phyloP scores from a whole-genome alignment of 1,284 basidiomycete genomes.

The Irpex rosettiformis region DNA sequence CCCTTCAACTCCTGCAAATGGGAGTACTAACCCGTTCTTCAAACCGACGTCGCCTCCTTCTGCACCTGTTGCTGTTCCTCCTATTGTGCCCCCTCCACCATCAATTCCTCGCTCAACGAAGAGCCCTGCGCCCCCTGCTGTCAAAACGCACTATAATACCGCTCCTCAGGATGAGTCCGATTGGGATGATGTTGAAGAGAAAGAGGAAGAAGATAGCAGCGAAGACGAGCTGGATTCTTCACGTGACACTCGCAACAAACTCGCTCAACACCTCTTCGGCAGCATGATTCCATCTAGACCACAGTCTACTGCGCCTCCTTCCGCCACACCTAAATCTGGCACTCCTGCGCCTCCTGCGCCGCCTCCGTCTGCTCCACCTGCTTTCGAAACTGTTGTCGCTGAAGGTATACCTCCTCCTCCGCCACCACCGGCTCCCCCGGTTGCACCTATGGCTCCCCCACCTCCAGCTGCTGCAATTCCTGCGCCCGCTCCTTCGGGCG shows the following conservation, averaged over 20 bases:
- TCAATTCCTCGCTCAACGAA: slow-evolving; percentile 23
- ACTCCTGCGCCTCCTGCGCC: slow-evolving; percentile 35
- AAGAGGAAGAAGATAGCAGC: slow-evolving; percentile 67
- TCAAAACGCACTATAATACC: slow-evolving; percentile 57
- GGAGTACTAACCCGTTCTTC: slow-evolving; percentile 63
- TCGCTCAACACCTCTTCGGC: slow-evolving; percentile 80
- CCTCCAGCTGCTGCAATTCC: slow-evolving; percentile 36
- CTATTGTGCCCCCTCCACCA: slow-evolving; percentile 16
- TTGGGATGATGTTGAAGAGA: slow-evolving; percentile 84
- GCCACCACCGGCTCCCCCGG: slow-evolving; percentile 31
- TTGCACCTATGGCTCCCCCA: slow-evolving; percentile 34
- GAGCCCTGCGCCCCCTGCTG: slow-evolving; percentile 39
- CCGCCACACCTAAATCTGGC: slow-evolving; percentile 35
- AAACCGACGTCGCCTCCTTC: slow-evolving; percentile 34
- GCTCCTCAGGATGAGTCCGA: slow-evolving; percentile 71
- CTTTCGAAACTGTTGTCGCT: slow-evolving; percentile 25
- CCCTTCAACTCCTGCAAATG: slow-evolving; percentile 29
- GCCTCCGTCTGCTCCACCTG: slow-evolving; percentile 31
- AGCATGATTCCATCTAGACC: slow-evolving; percentile 54
- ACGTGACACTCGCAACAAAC: slow-evolving; percentile 62
- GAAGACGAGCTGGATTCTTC: slow-evolving; percentile 76
- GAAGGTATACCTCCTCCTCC: slow-evolving; percentile 14
- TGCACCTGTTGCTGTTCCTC: slow-evolving; percentile 9
- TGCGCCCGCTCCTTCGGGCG: slow-evolving; percentile 40
- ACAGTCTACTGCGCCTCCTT: slow-evolving; percentile 36